Evolutionary conservation across 2,329 filamentous ascomycete genomes (phyloP).

Genomic region (Waltergamsia citrina): DNA sequence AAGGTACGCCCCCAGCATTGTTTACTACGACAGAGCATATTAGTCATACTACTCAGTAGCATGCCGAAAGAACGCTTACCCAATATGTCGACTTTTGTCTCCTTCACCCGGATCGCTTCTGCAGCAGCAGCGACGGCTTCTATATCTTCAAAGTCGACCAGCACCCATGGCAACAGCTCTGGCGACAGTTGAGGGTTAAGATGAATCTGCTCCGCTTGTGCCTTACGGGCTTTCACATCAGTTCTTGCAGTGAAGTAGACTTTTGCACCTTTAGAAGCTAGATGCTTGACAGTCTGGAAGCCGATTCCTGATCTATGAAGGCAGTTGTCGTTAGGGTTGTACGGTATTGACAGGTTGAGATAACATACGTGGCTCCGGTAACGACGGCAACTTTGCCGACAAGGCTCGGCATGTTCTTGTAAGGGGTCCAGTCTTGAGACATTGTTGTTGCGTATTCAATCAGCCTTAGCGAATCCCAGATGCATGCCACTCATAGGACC

Average conservation of each 20-base stretch:
- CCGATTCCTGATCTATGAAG: conserved; percentile 13
- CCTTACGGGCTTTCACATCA: conserved; percentile 9
- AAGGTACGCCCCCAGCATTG: conserved; percentile 9
- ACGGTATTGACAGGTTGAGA: neutral
- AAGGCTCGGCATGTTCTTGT: conserved; percentile 9
- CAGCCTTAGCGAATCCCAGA: too few species aligned
- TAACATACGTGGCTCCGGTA: conserved; percentile 14
- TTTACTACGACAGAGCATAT: conserved; percentile 11
- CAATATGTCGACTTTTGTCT: conserved; percentile 14
- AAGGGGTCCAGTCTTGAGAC: neutral
- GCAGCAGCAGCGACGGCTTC: conserved; percentile 10
- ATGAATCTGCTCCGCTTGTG: conserved; percentile 5
- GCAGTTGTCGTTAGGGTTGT: neutral
- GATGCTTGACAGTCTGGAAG: conserved; percentile 11
- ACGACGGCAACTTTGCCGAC: conserved; percentile 14
- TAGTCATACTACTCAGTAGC: neutral
- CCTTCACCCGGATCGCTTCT: conserved; percentile 9
- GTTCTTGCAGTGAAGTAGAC: conserved; percentile 14
- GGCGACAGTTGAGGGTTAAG: conserved; percentile 6
- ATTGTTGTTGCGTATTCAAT: too few species aligned
- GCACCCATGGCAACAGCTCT: conserved; percentile 9
- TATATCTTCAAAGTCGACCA: conserved; percentile 13
- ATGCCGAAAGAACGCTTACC: conserved; percentile 10
- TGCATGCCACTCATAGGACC: too few species aligned
- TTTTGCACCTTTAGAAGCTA: conserved; percentile 14